phyloP scores from a whole-genome alignment of 192 early-diverging fungal species.

The Podila minutissima region DNA sequence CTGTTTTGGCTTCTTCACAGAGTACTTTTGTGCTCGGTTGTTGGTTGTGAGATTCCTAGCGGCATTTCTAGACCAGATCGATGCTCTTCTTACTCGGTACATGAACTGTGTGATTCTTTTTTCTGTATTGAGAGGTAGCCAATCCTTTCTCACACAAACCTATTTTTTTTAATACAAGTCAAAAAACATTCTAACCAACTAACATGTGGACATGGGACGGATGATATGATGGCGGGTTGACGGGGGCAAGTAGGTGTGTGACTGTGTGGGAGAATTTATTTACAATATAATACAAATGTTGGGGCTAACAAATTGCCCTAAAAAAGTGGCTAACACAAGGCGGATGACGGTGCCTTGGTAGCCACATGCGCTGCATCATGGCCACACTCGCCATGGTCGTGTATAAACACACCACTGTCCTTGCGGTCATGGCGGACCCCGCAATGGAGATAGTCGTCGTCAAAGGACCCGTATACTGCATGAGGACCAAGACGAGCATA shows the following conservation, averaged over 20 bases:
- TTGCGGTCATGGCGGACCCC: slow-evolving; percentile 27
- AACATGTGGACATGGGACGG: background rate
- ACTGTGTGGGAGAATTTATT: no score
- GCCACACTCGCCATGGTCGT: background rate
- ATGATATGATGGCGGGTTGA: background rate
- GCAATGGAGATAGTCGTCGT: background rate
- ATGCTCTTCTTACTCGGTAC: slow-evolving; percentile 46
- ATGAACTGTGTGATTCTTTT: slow-evolving; percentile 47
- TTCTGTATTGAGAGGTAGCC: slow-evolving; percentile 46
- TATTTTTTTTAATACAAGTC: slow-evolving; percentile 5
- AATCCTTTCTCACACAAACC: slow-evolving; percentile 39
- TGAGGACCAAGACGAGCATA: background rate
- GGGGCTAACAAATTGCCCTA: no score
- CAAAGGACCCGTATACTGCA: background rate
- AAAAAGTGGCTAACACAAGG: no score
- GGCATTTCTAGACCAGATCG: slow-evolving; percentile 52
- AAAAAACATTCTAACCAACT: background rate
- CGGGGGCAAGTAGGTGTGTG: background rate
- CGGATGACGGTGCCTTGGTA: no score
- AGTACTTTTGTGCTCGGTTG: slow-evolving; percentile 39
- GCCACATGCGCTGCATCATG: background rate
- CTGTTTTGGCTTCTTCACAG: background rate
- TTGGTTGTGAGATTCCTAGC: slow-evolving; percentile 53
- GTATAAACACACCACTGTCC: slow-evolving; percentile 36
- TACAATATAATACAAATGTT: no score